Base-by-base conservation (phyloP, 139 green algal species). In the Protoeuglena noctilucae region DNA sequence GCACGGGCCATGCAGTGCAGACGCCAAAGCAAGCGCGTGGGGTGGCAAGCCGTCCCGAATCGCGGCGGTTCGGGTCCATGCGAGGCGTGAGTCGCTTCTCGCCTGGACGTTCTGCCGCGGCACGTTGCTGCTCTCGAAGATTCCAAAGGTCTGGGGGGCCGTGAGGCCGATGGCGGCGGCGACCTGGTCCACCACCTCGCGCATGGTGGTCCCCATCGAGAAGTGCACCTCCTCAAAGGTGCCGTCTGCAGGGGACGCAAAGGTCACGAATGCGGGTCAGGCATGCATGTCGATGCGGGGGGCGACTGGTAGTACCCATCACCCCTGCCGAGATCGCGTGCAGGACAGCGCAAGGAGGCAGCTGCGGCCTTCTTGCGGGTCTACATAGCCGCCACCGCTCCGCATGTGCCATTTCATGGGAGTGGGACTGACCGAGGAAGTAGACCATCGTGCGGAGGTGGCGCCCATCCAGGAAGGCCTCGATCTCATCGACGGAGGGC, bases 221-320 rank as follows among this genome's bases (percentile, higher is more conserved):
- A 88, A 96, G 1, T 60, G 56, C 24, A 98, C 66, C 70, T 95
- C 85, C 69, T 95, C 84, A 69, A 95, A 95, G 2, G 86, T 94
- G 53, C 93, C 86, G 49, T 96, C 89, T n/a, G n/a, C n/a, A n/a
- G n/a, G n/a, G n/a, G n/a, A n/a, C 64, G 96, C 69, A 69, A 96
- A 98, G 64, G 87, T 93, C 1, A 90, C 80, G 26, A 95, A 83
- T 1, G 79, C 76, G 24, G 72, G 86, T 28, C 88, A 69, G 57
- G 73, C 71, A 0, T 58, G 48, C 17, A 72, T 73, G 16, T 62
- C 62, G n/a, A 89, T 64, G 39, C 91, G 61, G n/a, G 81, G 77
- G 26, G 89, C 79, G 24, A 95, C n/a, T n/a, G n/a, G n/a, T n/a
- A n/a, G n/a, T n/a, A n/a, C n/a, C n/a, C n/a, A n/a, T n/a, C n/a